Evolutionary conservation across 1,284 basidiomycete species (phyloP), one percentile per base, ranked within the genome.

Genomic region (Anthracocystis walkeri): DNA sequence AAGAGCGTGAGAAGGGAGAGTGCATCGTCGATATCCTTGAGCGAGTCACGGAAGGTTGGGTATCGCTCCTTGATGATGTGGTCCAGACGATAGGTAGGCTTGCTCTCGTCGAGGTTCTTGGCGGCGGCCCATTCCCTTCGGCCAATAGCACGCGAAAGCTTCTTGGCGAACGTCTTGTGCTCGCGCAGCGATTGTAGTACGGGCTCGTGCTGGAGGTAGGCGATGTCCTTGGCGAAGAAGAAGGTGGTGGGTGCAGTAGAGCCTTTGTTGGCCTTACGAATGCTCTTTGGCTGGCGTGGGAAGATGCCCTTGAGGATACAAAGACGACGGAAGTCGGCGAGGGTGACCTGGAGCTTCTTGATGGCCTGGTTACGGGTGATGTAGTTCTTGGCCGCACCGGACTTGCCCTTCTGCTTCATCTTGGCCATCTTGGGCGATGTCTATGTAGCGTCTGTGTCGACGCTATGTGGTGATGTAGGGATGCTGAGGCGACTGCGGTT

Each of bases 281-380:
- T 90, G 87, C 91, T 92, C 55, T 91, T 90, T 20, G 97, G 97
- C 86, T 99, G 96, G 56, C 96, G 92, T 72, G 97, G 97, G 86
- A 96, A 98, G 84, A 99, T 97, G 29, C 97, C 97, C 89, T 99
- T 99, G 79, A 99, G 88, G 80, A 99, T 99, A 87, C 97, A 99
- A 56, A 99, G 88, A 65, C 97, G 90, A 71, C 97, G 91, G 87
- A 99, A 99, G 87, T 99, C 97, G 62, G 95, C 93, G 42, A 99
- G 89, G 40, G 96, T 96, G 86, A 95, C 93, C 87, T 99, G 97
- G 21, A 99, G 89, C 88, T 87, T 87, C 83, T 87, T 87, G 65
- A 87, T 80, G 14, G 87, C 80, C 67, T 92, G 88, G 67, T 94
- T 94, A 46, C 97, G 91, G 49, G 97, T 99, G 63, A 86, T 77